A percentile compares a stretch with the other conserved stretches of the same genome.
phyloP scores from a whole-genome alignment of 1,284 basidiomycete species.

The Boletus holoroseus region DNA sequence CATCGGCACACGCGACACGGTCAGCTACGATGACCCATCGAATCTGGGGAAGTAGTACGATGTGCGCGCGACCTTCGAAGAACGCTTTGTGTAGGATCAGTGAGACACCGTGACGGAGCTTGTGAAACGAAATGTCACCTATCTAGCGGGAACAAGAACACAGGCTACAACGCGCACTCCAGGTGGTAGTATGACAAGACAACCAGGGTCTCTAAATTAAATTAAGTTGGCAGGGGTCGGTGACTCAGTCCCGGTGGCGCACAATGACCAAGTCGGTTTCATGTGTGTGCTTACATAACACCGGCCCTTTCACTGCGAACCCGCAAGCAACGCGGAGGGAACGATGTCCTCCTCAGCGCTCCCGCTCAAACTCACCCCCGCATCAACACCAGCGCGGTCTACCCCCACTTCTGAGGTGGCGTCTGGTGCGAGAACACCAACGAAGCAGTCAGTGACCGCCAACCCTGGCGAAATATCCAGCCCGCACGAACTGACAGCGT shows the following conservation, averaged over 20 bases:
- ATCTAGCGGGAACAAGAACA: constrained; percentile 1
- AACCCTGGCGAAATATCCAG: constrained; percentile 63
- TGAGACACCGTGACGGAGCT: constrained; percentile 3
- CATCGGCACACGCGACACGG: constrained; percentile 21
- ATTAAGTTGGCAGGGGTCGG: no score
- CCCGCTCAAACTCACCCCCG: constrained; percentile 51
- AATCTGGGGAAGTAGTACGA: neutral
- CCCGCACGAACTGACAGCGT: constrained; percentile 78
- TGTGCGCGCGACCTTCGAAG: neutral
- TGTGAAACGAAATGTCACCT: neutral
- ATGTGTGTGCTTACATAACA: constrained; percentile 18
- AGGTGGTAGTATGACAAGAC: no score
- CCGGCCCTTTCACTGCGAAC: neutral
- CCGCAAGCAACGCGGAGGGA: constrained; percentile 2
- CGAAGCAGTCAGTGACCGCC: constrained; percentile 33
- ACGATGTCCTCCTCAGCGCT: constrained; percentile 44
- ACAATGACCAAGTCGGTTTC: constrained; percentile 19
- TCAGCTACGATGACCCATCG: neutral
- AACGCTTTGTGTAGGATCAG: neutral
- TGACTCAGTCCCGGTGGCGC: neutral
- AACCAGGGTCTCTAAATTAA: no score
- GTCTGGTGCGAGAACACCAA: constrained; percentile 45
- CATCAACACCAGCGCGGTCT: constrained; percentile 45
- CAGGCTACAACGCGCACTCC: no score
- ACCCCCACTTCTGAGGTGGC: constrained; percentile 30